Percentiles rank a stretch among this genome's conserved stretches.
These are phyloP conservation scores for Pseudocercospora macadamiae DNA, from an alignment of 2,329 filamentous ascomycete genomes.

Conservation along the genomic window DNA sequence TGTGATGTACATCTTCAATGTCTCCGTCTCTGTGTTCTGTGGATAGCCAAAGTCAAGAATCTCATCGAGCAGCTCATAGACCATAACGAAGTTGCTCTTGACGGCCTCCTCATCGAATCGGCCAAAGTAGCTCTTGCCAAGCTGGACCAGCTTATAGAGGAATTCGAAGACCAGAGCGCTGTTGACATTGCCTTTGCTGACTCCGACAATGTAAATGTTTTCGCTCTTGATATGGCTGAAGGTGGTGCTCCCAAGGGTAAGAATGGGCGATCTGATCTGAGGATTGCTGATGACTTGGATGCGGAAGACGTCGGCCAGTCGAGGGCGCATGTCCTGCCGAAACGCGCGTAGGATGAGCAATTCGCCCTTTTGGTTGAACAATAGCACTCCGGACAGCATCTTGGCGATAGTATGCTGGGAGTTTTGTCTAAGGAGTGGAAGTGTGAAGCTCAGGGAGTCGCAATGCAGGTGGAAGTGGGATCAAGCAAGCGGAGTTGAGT, in stretches of 20 bases:
- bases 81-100: slow-evolving; percentile 99
- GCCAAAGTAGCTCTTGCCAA: slow-evolving; percentile 95
- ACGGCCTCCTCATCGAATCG: slow-evolving; percentile 99
- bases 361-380: slow-evolving; percentile 99
- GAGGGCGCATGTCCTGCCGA: slow-evolving; percentile 95
- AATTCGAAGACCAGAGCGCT: slow-evolving; percentile 98
- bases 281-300: slow-evolving; percentile 98
- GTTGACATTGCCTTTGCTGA: slow-evolving; percentile 99
- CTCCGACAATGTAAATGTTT: slow-evolving; percentile 96
- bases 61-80: slow-evolving; percentile 96
- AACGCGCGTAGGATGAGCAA: slow-evolving; percentile 99
- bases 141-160: slow-evolving; percentile 83
- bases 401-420: slow-evolving; percentile 40
- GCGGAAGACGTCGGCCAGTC: slow-evolving; percentile 97
- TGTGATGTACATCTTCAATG: slow-evolving; percentile 99
- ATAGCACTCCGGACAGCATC: slow-evolving; percentile 95
- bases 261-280: slow-evolving; percentile 93
- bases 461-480: slow-evolving; percentile 2
- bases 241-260: slow-evolving; percentile 95
- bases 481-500: not conserved
- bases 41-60: slow-evolving; percentile 99
- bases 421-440: slow-evolving; percentile 4
- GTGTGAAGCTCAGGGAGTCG: slow-evolving; percentile 7
- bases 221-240: slow-evolving; percentile 99
- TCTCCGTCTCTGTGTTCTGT: slow-evolving; percentile 98